Percentiles rank a stretch among this genome's conserved stretches.
Conservation (phyloP, 257 asterid species). For the Solanum corneliomulleri region DNA sequence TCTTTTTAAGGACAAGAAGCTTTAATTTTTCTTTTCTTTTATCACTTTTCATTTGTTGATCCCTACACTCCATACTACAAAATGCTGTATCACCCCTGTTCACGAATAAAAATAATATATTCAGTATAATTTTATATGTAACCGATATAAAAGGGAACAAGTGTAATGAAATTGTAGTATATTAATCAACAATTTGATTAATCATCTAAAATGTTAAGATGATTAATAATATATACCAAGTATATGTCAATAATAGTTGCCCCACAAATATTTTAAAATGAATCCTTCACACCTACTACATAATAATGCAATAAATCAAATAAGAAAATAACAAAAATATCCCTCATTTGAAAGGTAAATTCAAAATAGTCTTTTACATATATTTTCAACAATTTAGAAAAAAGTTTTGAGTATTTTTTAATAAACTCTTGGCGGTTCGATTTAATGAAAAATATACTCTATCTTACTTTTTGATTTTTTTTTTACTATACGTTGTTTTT, state of each 20-base stretch:
- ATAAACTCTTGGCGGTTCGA: background rate
- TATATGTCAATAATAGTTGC: background rate
- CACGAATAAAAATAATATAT: background rate
- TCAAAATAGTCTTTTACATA: background rate
- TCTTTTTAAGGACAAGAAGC: background rate
- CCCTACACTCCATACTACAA: constrained; percentile 43
- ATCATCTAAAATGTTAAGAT: background rate
- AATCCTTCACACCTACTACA: background rate
- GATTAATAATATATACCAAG: background rate
- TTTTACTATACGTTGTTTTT: background rate
- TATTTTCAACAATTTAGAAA: background rate
- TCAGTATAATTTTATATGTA: background rate
- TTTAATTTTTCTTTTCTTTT: constrained; percentile 13
- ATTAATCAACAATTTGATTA: background rate
- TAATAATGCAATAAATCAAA: background rate
- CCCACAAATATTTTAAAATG: background rate
- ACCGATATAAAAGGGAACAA: fast-evolving
- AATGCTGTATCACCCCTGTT: constrained; percentile 37
- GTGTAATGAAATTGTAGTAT: background rate
- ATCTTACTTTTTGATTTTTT: background rate
- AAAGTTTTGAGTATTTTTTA: background rate
- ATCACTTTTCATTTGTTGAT: constrained; percentile 23
- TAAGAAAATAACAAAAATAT: background rate
- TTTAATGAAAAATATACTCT: background rate
- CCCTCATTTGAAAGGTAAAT: background rate